These are phyloP conservation scores for Saccharomyces hybrid DNA, from an alignment of 1,139 yeast species.

Conservation along the genomic window DNA sequence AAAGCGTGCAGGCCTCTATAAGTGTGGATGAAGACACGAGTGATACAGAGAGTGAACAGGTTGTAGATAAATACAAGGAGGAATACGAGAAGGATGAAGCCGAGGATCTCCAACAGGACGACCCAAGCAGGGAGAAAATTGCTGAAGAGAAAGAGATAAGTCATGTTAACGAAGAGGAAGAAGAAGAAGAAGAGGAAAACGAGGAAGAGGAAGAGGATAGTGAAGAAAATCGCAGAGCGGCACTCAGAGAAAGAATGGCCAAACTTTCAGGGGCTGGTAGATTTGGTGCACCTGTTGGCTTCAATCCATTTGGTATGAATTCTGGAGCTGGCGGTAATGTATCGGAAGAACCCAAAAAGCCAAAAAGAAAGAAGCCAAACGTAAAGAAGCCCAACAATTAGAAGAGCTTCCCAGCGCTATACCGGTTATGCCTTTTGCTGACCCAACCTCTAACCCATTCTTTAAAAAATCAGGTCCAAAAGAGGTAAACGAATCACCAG, in stretches of 20 bases:
- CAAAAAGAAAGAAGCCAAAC: slow-evolving; percentile 15
- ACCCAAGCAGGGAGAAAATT: slow-evolving; percentile 7
- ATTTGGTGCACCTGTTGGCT: slow-evolving; percentile 63
- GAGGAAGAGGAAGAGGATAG: slow-evolving; percentile 43
- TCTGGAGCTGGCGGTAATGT: slow-evolving; percentile 13
- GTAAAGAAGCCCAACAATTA: slow-evolving; percentile 20
- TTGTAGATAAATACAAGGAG: slow-evolving; percentile 2
- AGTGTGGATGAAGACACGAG: neutral
- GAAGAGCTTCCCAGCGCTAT: slow-evolving; percentile 34
- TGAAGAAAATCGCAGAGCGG: slow-evolving; percentile 73
- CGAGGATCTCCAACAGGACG: neutral
- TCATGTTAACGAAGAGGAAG: slow-evolving; percentile 9
- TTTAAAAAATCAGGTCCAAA: slow-evolving; percentile 5
- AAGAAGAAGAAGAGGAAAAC: slow-evolving; percentile 20
- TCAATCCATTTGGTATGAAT: slow-evolving; percentile 46
- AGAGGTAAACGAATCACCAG: neutral
- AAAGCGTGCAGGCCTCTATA: neutral
- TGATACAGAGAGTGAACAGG: neutral
- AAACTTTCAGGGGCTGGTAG: slow-evolving; percentile 87
- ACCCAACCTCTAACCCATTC: slow-evolving; percentile 24
- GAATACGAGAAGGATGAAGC: slow-evolving; percentile 14
- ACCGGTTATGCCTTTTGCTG: slow-evolving; percentile 48
- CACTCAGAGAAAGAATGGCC: slow-evolving; percentile 90
- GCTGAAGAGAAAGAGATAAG: slow-evolving; percentile 15
- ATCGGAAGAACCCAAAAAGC: neutral